Base-by-base conservation (phyloP, 208 protist species). In the Borovskyia barvae region DNA sequence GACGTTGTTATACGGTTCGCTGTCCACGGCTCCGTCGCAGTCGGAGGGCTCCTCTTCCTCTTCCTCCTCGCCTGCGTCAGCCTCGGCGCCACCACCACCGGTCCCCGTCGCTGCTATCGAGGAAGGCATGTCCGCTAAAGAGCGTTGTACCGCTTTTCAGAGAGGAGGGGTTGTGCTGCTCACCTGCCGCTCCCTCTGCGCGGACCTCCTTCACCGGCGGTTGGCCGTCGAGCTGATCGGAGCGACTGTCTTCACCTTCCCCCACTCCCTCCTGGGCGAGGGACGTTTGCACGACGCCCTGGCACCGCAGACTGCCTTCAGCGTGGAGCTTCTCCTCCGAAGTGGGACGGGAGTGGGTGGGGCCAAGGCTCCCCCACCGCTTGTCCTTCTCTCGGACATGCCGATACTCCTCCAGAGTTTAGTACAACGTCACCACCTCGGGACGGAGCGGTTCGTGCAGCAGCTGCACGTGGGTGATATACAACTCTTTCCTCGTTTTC, bases 401-500 rank as follows among this genome's bases (percentile, higher is more conserved):
- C 79, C 87, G 4, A 33, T 55, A 45, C 67, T 84, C 41, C 70
- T 81, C 47, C 82, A 71, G 51, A 81, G 72, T 50, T 57, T 90
- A n/a, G 79, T 88, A 39, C 75, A 85, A 45, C 75, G 81, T 5
- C 85, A 79, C 50, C 73, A 80, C 35, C 37, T 82, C 15, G 82
- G 79, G 0, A 60, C 66, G n/a, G 80, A 90, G 50, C 70, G 78
- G 14, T 91, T 94, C 59, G 66, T 81, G 0, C 63, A 76, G 46
- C 72, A 76, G 64, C 39, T 92, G 42, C 81, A 78, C 47, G 65
- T 92, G 3, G 77, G 85, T 24, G 85, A 92, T 42, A 59, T 94
- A 12, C 75, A 90, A 50, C 72, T 94, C 20, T 94, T 90, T 52
- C 88, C 88, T 15, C 74, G 85, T 22, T 94, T 94, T 55, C 82